These are phyloP conservation scores for Cladosporium velox DNA, from an alignment of 2,329 filamentous ascomycete genomes.

Conservation along the genomic window DNA sequence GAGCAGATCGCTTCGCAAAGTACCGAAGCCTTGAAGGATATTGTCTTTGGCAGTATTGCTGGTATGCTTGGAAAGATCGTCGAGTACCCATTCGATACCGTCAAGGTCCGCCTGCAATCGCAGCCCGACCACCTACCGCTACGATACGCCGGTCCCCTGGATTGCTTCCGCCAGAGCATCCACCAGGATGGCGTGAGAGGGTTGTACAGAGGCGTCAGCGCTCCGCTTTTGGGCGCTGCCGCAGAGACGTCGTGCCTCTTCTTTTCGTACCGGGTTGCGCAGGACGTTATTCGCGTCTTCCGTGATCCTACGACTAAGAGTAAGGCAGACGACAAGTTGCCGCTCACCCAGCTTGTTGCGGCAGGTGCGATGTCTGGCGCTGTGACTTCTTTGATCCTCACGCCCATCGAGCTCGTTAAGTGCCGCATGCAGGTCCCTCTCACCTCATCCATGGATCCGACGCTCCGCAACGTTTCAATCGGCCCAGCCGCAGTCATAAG, in stretches of 20 bases:
- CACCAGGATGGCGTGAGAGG: slow-evolving; percentile 75
- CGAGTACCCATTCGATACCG: slow-evolving; percentile 97
- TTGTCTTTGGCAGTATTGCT: slow-evolving; percentile 86
- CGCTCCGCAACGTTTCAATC: slow-evolving; percentile 27
- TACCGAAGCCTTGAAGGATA: slow-evolving; percentile 76
- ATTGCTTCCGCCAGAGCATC: slow-evolving; percentile 89
- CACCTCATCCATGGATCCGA: slow-evolving; percentile 35
- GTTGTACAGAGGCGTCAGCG: slow-evolving; percentile 89
- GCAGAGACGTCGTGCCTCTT: slow-evolving; percentile 91
- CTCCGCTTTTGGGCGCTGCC: slow-evolving; percentile 85
- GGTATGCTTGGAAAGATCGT: slow-evolving; percentile 93
- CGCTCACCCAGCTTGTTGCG: slow-evolving; percentile 72
- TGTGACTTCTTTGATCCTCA: slow-evolving; percentile 87
- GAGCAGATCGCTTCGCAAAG: slow-evolving; percentile 43
- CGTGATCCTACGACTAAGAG: slow-evolving; percentile 39
- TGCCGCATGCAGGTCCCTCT: slow-evolving; percentile 91
- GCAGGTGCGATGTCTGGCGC: slow-evolving; percentile 86
- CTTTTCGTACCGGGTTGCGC: slow-evolving; percentile 75
- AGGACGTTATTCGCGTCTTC: slow-evolving; percentile 56
- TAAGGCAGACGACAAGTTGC: slow-evolving; percentile 55
- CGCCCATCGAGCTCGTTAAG: slow-evolving; percentile 94
- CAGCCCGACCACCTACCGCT: slow-evolving; percentile 82
- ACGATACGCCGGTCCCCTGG: slow-evolving; percentile 80
- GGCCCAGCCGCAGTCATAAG: slow-evolving; percentile 69
- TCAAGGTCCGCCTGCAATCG: slow-evolving; percentile 97